Evolutionary conservation across 2,329 filamentous ascomycete species (phyloP).

Genomic region (Dactylonectria estremocensis): DNA sequence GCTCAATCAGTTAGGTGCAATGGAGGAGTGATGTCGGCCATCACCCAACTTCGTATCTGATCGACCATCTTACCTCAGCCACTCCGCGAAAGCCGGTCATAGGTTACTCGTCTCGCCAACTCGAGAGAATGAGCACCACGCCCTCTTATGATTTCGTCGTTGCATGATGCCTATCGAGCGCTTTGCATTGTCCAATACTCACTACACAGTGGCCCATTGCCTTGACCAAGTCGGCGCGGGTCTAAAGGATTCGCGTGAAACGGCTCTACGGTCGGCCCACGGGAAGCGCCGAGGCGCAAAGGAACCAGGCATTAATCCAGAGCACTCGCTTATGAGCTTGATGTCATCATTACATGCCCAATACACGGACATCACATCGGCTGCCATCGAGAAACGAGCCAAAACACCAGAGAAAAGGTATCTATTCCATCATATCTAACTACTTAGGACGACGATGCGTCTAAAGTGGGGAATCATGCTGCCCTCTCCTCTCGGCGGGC

Average conservation of each 20-base stretch:
- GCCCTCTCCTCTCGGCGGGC: constrained; percentile 15
- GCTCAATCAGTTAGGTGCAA: constrained; percentile 9
- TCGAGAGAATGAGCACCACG: neutral
- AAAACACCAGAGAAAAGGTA: constrained; percentile 15
- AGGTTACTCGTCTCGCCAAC: neutral
- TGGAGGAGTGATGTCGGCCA: neutral
- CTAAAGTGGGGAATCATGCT: constrained; percentile 12
- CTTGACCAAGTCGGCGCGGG: neutral
- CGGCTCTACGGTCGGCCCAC: constrained; percentile 1
- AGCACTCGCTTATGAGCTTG: neutral
- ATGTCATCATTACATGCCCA: neutral
- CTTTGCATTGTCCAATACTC: neutral
- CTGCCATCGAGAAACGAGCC: neutral
- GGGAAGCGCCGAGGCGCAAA: neutral
- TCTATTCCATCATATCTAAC: constrained; percentile 23
- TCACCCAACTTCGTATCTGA: constrained; percentile 11
- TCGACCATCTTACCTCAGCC: constrained; percentile 28
- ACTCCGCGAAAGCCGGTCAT: neutral
- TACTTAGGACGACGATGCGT: constrained; percentile 26
- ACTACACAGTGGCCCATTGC: neutral
- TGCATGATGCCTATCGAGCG: neutral
- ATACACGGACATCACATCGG: neutral
- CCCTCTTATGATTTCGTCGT: neutral
- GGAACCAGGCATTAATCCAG: neutral
- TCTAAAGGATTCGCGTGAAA: constrained; percentile 3